Conservation (phyloP, 2,329 filamentous ascomycete genomes). For the Zasmidium cellare region DNA sequence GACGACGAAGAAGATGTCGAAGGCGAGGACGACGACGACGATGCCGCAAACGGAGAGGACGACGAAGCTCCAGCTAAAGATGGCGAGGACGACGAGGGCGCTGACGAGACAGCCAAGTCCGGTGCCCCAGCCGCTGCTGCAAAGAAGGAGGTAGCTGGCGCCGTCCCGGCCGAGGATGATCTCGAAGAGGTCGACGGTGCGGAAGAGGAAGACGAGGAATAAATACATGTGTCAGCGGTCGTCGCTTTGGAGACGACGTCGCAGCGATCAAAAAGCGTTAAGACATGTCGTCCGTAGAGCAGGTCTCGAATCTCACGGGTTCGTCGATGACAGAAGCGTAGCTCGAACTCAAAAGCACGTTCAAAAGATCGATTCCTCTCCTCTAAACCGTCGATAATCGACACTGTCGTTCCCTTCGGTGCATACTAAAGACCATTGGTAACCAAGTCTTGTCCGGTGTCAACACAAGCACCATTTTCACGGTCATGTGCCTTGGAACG, state of each 20-base stretch:
- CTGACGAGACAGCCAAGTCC: conserved; percentile 28
- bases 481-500: no score
- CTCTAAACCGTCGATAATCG: background rate
- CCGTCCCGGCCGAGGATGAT: conserved; percentile 33
- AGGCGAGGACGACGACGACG: conserved; percentile 5
- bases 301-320: background rate
- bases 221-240: background rate
- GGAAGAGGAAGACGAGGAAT: conserved; percentile 19
- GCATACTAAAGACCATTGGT: no score
- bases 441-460: no score
- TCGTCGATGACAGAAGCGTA: no score
- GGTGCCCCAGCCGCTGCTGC: conserved; percentile 31
- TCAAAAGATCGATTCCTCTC: background rate
- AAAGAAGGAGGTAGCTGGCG: conserved; percentile 29
- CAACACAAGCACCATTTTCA: no score
- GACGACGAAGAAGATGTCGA: conserved; percentile 23
- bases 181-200: conserved; percentile 23
- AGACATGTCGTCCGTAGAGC: background rate
- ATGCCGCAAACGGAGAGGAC: conserved; percentile 14
- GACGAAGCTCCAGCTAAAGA: conserved; percentile 19
- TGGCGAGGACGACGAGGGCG: conserved; percentile 6
- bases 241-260: background rate
- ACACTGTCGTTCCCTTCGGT: background rate
- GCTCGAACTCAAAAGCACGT: no score
- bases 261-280: background rate